Percentiles rank a stretch among this genome's conserved stretches.
Evolutionary conservation across 1,139 yeast species (phyloP).

Genomic region (Sugiyamaella pinicola): DNA sequence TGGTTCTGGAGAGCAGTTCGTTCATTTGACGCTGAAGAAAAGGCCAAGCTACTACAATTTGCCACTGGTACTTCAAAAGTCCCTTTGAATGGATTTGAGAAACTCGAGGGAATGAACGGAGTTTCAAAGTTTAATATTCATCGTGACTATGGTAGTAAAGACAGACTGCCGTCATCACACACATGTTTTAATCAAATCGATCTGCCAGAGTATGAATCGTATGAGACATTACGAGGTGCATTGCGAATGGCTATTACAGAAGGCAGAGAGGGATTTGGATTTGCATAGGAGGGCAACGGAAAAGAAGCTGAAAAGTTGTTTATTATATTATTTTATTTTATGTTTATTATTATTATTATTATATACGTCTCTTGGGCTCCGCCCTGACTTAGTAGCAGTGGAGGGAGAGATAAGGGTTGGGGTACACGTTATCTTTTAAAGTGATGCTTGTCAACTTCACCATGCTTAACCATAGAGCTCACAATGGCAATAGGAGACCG

Average conservation of each 20-base stretch:
- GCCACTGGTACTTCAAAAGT: constrained; percentile 98
- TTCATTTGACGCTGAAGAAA: constrained; percentile 89
- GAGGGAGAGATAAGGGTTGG: constrained; percentile 1
- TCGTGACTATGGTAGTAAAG: constrained; percentile 82
- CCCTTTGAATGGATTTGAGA: constrained; percentile 91
- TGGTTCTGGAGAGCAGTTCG: constrained; percentile 99
- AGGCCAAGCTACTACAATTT: constrained; percentile 91
- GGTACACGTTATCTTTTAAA: background rate
- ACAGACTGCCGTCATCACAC: constrained; percentile 91
- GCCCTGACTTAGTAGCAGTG: background rate
- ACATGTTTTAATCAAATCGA: constrained; percentile 96
- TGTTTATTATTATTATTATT: background rate
- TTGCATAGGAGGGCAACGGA: constrained; percentile 48
- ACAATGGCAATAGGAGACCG: constrained; percentile 15
- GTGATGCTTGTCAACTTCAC: background rate
- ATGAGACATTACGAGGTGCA: constrained; percentile 81
- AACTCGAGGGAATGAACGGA: constrained; percentile 86
- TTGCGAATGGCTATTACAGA: constrained; percentile 85
- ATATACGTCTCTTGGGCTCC: background rate
- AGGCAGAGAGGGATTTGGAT: constrained; percentile 96
- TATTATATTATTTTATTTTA: constrained; percentile 6
- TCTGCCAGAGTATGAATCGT: constrained; percentile 88
- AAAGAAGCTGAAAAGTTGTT: background rate
- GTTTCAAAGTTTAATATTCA: constrained; percentile 86
- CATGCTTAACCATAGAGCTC: too few relatives aligned